Percentiles rank a stretch among this genome's conserved stretches.
Conservation (phyloP, 495 filamentous ascomycete species). For the Ramalina intermedia region DNA sequence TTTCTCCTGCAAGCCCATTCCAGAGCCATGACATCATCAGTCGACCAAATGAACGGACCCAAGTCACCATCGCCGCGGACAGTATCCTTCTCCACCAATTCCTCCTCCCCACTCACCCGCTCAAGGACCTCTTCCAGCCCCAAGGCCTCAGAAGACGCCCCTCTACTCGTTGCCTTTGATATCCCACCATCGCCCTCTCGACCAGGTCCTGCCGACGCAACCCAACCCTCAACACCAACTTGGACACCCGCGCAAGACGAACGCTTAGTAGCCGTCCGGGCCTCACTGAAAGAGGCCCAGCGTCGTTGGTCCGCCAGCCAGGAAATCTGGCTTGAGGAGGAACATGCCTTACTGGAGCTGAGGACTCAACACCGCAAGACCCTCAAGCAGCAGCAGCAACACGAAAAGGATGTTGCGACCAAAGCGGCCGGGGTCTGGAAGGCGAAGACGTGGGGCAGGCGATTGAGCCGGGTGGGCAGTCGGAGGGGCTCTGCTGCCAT, state of each 20-base stretch:
- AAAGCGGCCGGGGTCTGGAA: constrained; percentile 2
- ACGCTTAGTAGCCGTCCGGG: constrained; percentile 7
- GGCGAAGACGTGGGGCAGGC: neutral
- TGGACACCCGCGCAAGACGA: constrained; percentile 8
- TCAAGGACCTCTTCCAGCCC: neutral
- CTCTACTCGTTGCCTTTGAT: neutral
- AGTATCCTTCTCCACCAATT: no score
- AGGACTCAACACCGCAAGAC: constrained; percentile 3
- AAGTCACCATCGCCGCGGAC: no score
- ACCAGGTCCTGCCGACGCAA: no score
- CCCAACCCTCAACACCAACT: no score
- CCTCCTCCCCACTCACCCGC: neutral
- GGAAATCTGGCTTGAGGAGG: constrained; percentile 16
- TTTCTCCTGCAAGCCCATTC: no score
- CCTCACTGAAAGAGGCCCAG: constrained; percentile 9
- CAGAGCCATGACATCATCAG: no score
- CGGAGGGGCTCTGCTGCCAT: neutral
- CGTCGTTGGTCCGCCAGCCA: constrained; percentile 11
- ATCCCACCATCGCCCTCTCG: neutral
- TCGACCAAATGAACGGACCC: no score
- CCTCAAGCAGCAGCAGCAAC: neutral
- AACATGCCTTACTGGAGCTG: constrained; percentile 4
- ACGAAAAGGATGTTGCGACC: neutral
- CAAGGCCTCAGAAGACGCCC: neutral
- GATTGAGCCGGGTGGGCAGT: neutral